A percentile compares a stretch with the other conserved stretches of the same genome.
Evolutionary conservation across 2,329 filamentous ascomycete species (phyloP).

Genomic region (Fusarium nanum): DNA sequence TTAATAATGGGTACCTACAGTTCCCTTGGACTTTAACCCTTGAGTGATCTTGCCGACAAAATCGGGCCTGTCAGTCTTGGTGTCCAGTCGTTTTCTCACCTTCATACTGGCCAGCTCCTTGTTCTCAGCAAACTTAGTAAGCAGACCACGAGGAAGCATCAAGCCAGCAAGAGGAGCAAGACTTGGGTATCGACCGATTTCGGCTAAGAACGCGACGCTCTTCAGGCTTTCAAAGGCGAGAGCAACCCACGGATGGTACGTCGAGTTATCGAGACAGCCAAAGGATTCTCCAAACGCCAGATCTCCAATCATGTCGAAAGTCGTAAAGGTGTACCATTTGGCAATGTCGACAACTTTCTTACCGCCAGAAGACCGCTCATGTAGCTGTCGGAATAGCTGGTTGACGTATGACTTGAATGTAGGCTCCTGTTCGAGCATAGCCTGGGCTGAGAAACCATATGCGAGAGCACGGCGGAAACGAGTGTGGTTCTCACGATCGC

Average conservation of each 20-base stretch:
- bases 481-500: conserved; percentile 1
- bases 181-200: neutral
- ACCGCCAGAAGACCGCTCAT: neutral
- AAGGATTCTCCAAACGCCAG: conserved; percentile 12
- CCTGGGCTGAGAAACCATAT: conserved; percentile 2
- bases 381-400: neutral
- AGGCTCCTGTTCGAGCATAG: conserved; percentile 11
- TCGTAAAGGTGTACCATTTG: conserved; percentile 7
- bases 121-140: neutral
- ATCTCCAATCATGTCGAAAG: conserved; percentile 10
- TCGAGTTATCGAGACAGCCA: neutral
- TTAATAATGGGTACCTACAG: neutral
- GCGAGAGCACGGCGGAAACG: conserved; percentile 4
- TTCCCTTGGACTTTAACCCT: neutral
- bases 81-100: neutral
- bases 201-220: neutral
- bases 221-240: neutral
- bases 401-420: conserved; percentile 1
- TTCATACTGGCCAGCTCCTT: neutral
- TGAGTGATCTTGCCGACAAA: neutral
- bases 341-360: neutral
- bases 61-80: neutral
- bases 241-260: conserved; percentile 10
- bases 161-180: neutral
- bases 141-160: neutral